Evolutionary conservation across 176 grass and related monocot genomes (phyloP).

Genomic region (Carex parvula): DNA sequence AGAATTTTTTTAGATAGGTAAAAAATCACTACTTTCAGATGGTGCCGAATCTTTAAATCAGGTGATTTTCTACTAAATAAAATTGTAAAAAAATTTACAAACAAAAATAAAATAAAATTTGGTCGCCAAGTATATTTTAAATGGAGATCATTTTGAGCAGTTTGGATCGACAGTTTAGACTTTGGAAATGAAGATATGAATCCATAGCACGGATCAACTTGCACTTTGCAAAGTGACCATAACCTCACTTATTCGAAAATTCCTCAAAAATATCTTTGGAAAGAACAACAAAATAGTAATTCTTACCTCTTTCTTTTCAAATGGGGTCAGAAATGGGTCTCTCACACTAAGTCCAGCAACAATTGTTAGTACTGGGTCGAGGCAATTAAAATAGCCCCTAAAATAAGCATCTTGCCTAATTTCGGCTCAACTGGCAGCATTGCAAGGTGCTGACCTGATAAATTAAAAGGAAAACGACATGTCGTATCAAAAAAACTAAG

Average conservation of each 20-base stretch:
- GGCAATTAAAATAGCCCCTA: slow-evolving; percentile 94
- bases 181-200: too few species aligned
- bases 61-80: too few species aligned
- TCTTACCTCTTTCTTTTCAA: slow-evolving; percentile 99
- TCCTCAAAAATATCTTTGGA: background rate
- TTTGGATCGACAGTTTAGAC: too few species aligned
- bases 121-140: too few species aligned
- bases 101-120: too few species aligned
- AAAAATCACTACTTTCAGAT: too few species aligned
- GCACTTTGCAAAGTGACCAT: too few species aligned
- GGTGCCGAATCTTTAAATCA: too few species aligned
- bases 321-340: slow-evolving; percentile 93
- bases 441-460: slow-evolving; percentile 80
- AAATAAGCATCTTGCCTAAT: slow-evolving; percentile 97
- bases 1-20: too few species aligned
- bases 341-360: slow-evolving; percentile 93
- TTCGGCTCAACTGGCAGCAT: slow-evolving; percentile 98
- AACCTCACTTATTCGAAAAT: slow-evolving; percentile 1
- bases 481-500: background rate
- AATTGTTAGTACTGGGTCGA: slow-evolving; percentile 86
- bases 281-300: background rate
- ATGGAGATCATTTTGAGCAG: too few species aligned
- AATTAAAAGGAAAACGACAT: slow-evolving; percentile 18
- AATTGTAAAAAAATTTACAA: too few species aligned
- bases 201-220: too few species aligned